Base-by-base conservation (phyloP, 495 filamentous ascomycete species). In the Trypethelium eluteriae region DNA sequence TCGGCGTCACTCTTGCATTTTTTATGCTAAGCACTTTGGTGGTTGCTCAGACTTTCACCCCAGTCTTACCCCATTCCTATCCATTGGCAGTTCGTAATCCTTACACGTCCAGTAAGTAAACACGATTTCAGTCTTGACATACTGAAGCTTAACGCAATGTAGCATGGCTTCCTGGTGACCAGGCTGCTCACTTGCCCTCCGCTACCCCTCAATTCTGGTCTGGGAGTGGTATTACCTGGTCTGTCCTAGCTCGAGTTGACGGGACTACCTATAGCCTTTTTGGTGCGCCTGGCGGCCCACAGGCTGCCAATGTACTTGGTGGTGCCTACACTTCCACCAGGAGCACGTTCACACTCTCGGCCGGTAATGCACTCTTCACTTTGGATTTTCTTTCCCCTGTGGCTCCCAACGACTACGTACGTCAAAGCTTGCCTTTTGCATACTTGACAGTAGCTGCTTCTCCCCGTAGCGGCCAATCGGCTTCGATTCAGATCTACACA, bases 201-300 rank as follows among this genome's bases (percentile, higher is more conserved):
- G 74, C 81, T 0, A 72, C 76, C 18, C 74, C 81, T 1, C 78
- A 83, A 66, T 84, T 84, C 67, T 83, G 82, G 81, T 73, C 73
- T 2, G 81, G 81, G 2, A 76, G 80, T 63, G 74, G 76, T 25
- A 71, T 83, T 12, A 78, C 76, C 2, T 82, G 80, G 79, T 76
- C 77, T 6, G 73, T 84, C 12, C 73, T 84, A 57, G 80, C 79
- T 2, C 79, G 79, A 5, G 75, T 84, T 12, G 74, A 81, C 71
- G 80, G 76, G 16, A 73, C 76, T 32, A 72, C 79, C 2, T 84
- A 81, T 68, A 82, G 76, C 65, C 64, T 83, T 66, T 81, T 84
- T 74, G 77, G 81, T 35, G 72, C 74, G 16, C 69, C 71, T 3
- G 66, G 64, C n/a, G 69, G 66, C 16, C 79, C 76, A 18, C 70